A percentile compares a stretch with the other conserved stretches of the same genome.
These are phyloP conservation scores for Orbilia brochopaga DNA, from an alignment of 2,329 filamentous ascomycete species.

Conservation along the genomic window DNA sequence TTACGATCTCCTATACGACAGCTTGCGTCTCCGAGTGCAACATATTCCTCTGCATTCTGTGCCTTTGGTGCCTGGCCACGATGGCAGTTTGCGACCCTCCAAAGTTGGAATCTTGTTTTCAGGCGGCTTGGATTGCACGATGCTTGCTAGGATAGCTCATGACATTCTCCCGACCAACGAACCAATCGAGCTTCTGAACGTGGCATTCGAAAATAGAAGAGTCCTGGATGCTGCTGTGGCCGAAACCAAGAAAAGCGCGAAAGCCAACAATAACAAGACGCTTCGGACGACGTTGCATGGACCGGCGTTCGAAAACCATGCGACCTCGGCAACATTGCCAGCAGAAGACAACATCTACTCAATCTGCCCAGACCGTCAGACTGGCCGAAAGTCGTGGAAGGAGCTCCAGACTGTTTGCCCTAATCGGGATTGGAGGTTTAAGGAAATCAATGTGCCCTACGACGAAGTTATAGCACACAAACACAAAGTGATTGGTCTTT, in stretches of 20 bases:
- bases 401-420: constrained; percentile 76
- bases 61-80: constrained; percentile 56
- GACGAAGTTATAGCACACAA: constrained; percentile 73
- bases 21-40: constrained; percentile 69
- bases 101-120: constrained; percentile 86
- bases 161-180: constrained; percentile 73
- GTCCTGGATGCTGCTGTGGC: constrained; percentile 66
- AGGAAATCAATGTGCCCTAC: constrained; percentile 83
- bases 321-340: constrained; percentile 47
- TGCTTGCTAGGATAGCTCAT: constrained; percentile 80
- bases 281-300: constrained; percentile 18
- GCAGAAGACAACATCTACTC: constrained; percentile 65
- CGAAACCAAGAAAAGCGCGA: constrained; percentile 55
- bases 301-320: too few relatives aligned
- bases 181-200: constrained; percentile 85
- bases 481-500: constrained; percentile 73
- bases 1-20: constrained; percentile 65
- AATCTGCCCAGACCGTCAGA: constrained; percentile 85
- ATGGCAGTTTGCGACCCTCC: constrained; percentile 55
- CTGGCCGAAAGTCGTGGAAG: constrained; percentile 77
- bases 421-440: constrained; percentile 77
- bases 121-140: constrained; percentile 88
- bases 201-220: constrained; percentile 93
- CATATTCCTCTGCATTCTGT: constrained; percentile 64
- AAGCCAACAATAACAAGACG: constrained; percentile 48